These are phyloP conservation scores for Aspergillus haitiensis DNA, from an alignment of 495 filamentous ascomycete genomes.

Conservation along the genomic window DNA sequence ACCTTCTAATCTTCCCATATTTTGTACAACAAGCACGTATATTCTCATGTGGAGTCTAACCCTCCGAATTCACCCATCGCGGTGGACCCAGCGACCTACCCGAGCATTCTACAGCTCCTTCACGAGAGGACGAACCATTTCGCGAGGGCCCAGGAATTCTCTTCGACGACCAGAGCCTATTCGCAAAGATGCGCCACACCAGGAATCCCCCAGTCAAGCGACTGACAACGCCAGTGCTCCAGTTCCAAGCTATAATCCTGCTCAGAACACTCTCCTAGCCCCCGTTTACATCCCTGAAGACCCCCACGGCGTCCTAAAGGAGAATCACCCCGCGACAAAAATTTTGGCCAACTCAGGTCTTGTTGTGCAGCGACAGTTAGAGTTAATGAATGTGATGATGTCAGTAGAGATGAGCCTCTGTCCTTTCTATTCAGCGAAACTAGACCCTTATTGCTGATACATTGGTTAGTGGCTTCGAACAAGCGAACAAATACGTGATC, in stretches of 20 bases:
- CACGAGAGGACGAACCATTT: constrained; percentile 28
- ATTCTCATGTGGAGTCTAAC: constrained; percentile 34
- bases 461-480: constrained; percentile 60
- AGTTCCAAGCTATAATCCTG: constrained; percentile 37
- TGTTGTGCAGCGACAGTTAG: constrained; percentile 65
- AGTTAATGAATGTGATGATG: constrained; percentile 70
- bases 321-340: constrained; percentile 58
- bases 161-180: constrained; percentile 31
- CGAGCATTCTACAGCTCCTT: constrained; percentile 37
- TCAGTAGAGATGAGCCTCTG: constrained; percentile 27
- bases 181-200: constrained; percentile 13
- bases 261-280: constrained; percentile 50
- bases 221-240: constrained; percentile 13
- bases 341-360: constrained; percentile 63
- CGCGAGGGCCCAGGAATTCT: constrained; percentile 36
- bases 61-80: constrained; percentile 28
- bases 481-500: constrained; percentile 71
- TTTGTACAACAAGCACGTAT: not conserved
- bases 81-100: constrained; percentile 25
- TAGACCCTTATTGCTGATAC: not conserved
- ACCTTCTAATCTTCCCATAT: not conserved
- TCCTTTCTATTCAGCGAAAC: not conserved
- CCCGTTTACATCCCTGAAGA: constrained; percentile 63
- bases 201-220: constrained; percentile 13
- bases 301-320: constrained; percentile 60